These are phyloP conservation scores for Annona squamosa DNA, from an alignment of 164 flowering plant genomes.

Conservation along the genomic window DNA sequence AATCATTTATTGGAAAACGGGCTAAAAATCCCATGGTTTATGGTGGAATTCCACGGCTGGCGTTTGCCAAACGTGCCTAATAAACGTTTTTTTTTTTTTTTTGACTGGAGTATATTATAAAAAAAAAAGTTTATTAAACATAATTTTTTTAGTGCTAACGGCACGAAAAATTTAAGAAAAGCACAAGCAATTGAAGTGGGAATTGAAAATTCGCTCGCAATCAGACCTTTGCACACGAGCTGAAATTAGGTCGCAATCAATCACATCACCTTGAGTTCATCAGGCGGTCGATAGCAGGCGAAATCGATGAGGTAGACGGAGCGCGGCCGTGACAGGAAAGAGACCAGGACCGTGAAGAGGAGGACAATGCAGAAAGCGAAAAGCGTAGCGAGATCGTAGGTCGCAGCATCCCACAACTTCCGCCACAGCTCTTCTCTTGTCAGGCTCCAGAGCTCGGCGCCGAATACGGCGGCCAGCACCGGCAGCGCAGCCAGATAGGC, in stretches of 20 bases:
- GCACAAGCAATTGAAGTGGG: no score
- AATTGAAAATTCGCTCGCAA: neutral
- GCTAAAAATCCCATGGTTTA: no score
- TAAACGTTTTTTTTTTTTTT: no score
- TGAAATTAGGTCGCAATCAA: no score
- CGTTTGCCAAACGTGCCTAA: no score
- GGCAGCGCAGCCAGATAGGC: conserved; percentile 70
- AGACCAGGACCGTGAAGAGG: conserved; percentile 60
- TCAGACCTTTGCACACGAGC: neutral
- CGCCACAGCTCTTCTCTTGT: conserved; percentile 69
- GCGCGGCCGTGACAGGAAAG: conserved; percentile 73
- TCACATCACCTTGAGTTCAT: conserved; percentile 66
- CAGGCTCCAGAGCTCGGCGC: conserved; percentile 76
- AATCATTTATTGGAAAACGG: no score
- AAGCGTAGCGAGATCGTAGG: conserved; percentile 66
- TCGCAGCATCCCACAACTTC: conserved; percentile 61
- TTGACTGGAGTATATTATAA: no score
- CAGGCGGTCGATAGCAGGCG: conserved; percentile 62
- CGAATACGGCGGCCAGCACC: conserved; percentile 52
- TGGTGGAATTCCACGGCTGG: no score
- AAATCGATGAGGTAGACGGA: conserved; percentile 80
- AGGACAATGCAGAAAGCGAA: conserved; percentile 48
- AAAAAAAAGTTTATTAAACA: no score
- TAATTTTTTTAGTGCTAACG: no score
- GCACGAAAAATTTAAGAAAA: no score